Base-by-base conservation (phyloP, 1,284 basidiomycete species). In the Farysia itapuensis region DNA sequence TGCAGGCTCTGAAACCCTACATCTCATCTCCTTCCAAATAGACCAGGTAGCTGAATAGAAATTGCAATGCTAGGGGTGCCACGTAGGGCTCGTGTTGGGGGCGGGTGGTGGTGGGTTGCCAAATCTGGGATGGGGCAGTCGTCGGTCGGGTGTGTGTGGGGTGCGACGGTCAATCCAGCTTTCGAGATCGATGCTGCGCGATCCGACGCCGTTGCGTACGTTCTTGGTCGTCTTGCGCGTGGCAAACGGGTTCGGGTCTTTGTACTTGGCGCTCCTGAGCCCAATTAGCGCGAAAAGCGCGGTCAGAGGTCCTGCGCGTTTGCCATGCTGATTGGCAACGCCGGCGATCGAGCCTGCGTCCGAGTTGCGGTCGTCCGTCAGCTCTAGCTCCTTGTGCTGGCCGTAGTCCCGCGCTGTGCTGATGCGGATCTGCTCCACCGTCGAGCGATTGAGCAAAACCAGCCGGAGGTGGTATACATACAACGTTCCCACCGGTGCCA, bases 361-460 rank as follows among this genome's bases (percentile, higher is more conserved):
- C 13, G 25, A 15, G 21, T 42, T 39, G 9, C 42, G 43, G 24
- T 26, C 48, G 22, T 26, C 43, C 5, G 34, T 43, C 4, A 40
- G 7, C 13, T 43, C 38, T n/a, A 45, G 15, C 16, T 58, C 42
- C 36, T 61, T 53, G 13, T 64, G 40, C 16, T 56, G 49, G 11
- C 63, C 70, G 30, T 69, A 72, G n/a, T 70, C 41, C 2, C 56
- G 36, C 11, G 46, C 41, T 0, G 58, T 63, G 5, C 60, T 54
- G 46, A 75, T 69, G 16, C 73, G 70, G 36, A 75, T 74, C 64
- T 72, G 58, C 50, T 77, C 75, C 9, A 75, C 72, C 4, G 75
- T 77, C 13, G 64, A 69, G 9, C 73, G 48, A 35, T 76, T 76
- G 16, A 65, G 47, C 18, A 41, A 16, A 4, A 76, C 48, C 16